Conservation (phyloP, 129 eudicot species). For the Flaveria ramosissima region DNA sequence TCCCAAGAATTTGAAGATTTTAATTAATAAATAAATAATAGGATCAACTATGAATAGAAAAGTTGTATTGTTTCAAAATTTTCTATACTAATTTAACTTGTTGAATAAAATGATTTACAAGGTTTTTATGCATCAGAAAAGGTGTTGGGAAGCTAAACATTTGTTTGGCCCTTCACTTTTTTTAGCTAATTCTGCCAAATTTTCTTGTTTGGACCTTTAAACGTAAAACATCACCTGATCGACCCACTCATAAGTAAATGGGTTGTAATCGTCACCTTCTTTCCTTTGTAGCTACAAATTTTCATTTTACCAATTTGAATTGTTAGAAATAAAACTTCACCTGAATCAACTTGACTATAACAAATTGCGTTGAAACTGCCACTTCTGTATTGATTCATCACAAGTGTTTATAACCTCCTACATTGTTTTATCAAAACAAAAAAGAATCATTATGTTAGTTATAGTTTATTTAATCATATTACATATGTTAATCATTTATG, state of each 20-base stretch:
- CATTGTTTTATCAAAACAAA: neutral
- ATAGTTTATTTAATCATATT: too few species aligned
- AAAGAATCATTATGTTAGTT: neutral
- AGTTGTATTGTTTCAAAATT: neutral
- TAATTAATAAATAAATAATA: too few species aligned
- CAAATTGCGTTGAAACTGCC: neutral
- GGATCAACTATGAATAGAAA: neutral
- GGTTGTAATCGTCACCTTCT: neutral
- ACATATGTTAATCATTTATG: too few species aligned
- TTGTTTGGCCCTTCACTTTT: too few species aligned
- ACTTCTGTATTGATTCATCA: neutral
- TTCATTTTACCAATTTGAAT: neutral
- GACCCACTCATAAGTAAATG: neutral
- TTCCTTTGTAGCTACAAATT: neutral
- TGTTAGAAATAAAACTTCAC: neutral
- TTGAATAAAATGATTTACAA: neutral
- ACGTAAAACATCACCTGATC: neutral
- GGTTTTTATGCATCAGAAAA: neutral
- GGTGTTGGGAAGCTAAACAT: neutral
- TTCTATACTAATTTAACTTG: neutral
- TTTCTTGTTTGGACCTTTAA: neutral
- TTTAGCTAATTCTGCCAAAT: too few species aligned
- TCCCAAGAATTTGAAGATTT: too few species aligned
- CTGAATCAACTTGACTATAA: neutral
- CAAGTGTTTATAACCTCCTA: neutral